phyloP scores from a whole-genome alignment of 768 basidiomycete species.

The Leccinum truebloodii region DNA sequence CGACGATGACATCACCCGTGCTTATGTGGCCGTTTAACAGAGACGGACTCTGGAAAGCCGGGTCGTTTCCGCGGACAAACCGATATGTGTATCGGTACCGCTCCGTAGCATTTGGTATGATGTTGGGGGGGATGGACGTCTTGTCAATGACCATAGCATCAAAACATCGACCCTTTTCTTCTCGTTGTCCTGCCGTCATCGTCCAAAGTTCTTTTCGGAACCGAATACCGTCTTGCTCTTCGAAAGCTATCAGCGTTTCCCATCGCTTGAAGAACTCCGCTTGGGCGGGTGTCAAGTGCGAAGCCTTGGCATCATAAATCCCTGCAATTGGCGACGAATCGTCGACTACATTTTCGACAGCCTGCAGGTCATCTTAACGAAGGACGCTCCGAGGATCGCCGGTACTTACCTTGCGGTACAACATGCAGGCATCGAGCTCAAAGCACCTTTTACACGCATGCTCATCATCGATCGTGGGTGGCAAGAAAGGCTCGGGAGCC shows the following conservation, averaged over 20 bases:
- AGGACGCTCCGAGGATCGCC: background rate
- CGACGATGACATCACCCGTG: constrained; percentile 77
- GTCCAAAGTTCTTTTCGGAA: constrained; percentile 96
- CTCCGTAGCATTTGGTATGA: constrained; percentile 41
- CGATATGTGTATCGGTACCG: constrained; percentile 82
- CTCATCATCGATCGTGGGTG: constrained; percentile 83
- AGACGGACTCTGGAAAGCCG: constrained; percentile 14
- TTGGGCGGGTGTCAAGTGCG: constrained; percentile 71
- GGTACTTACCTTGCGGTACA: constrained; percentile 77
- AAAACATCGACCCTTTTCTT: constrained; percentile 83
- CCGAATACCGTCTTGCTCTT: constrained; percentile 83
- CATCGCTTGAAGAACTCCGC: constrained; percentile 84
- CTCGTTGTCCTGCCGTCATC: constrained; percentile 76
- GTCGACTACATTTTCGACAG: constrained; percentile 66
- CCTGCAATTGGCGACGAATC: constrained; percentile 56
- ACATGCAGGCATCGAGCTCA: constrained; percentile 84
- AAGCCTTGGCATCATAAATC: constrained; percentile 75
- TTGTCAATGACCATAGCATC: constrained; percentile 70
- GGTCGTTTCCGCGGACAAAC: constrained; percentile 47
- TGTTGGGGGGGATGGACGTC: constrained; percentile 34
- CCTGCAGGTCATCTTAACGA: constrained; percentile 40
- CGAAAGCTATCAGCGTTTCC: constrained; percentile 82
- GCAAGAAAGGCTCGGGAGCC: constrained; percentile 63
- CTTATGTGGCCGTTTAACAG: constrained; percentile 80
- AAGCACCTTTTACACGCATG: constrained; percentile 81